Evolutionary conservation across 2,329 filamentous ascomycete species (phyloP), one percentile per base, ranked within the genome.

Genomic region (Alternaria burnsii): DNA sequence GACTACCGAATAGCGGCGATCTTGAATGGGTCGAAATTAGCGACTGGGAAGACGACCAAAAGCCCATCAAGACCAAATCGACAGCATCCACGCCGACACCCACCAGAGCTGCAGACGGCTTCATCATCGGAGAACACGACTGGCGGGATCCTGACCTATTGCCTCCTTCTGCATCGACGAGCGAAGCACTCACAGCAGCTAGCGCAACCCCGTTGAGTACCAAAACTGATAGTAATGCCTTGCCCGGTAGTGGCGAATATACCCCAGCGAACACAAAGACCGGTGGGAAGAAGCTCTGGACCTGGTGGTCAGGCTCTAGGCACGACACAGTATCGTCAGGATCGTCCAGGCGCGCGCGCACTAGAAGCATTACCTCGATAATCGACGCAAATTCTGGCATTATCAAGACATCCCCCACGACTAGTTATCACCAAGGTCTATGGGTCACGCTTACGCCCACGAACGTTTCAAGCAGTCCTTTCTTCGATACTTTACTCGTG

Each of bases 361-460:
- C 36, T 66, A 72, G 63, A 55, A 71, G 57, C 63, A 58, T 65
- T 50, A 66, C 65, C n/a, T 66, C 64, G 36, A 57, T 69, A 22
- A 52, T 63, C n/a, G 58, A 68, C 50, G 51, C 62, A 18, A 57
- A 67, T 48, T 63, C 67, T 14, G 57, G 72, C 9, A 64, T 66
- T 34, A 57, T 68, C 30, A 59, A 61, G 11, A 69, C 65, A 24
- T 24, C 65, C 22, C 63, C 73, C 60, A 58, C 68, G 18, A 16
- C 55, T 14, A 80, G 84, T 38, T 82, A 83, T 12, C 89, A 89
- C 65, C 89, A 95, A 70, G 94, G 93, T 2, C 86, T 99, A 5
- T 98, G 93, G 93, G 93, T 99, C n/a, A 97, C 95, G 8, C 88
- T 99, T 56, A 95, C 93, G 1, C 95, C 94, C 1, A 94, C 93